Conservation (phyloP, 176 grass and related monocot genomes). For the Eleusine coracana region DNA sequence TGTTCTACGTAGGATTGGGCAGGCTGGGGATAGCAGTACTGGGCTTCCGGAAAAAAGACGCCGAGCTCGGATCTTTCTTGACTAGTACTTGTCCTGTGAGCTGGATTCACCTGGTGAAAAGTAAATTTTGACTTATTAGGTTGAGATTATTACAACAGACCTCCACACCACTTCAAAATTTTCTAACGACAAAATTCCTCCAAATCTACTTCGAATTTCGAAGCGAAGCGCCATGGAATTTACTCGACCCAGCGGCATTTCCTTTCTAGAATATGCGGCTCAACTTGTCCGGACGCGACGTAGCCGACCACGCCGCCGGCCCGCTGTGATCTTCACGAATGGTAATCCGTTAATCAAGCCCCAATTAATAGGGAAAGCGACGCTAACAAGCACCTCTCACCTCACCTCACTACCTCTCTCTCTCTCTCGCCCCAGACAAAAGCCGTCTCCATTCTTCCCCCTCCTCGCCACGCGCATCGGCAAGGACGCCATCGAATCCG, state of each 20-base stretch:
- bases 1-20: no score
- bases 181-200: not conserved
- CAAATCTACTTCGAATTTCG: not conserved
- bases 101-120: no score
- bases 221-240: not conserved
- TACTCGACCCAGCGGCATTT: not conserved
- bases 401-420: not conserved
- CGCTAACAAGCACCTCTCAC: not conserved
- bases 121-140: no score
- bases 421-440: not conserved
- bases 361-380: not conserved
- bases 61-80: no score
- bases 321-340: not conserved
- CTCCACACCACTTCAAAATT: not conserved
- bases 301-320: not conserved
- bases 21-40: not conserved
- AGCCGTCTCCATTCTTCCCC: not conserved
- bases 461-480: not conserved
- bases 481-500: slow-evolving; percentile 14
- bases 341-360: not conserved
- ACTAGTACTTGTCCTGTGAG: no score
- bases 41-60: not conserved
- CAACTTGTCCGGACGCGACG: not conserved
- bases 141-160: no score
- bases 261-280: not conserved